A percentile compares a stretch with the other conserved stretches of the same genome.
Conservation (phyloP, 2,329 filamentous ascomycete species). For the Claviceps pazoutovae region DNA sequence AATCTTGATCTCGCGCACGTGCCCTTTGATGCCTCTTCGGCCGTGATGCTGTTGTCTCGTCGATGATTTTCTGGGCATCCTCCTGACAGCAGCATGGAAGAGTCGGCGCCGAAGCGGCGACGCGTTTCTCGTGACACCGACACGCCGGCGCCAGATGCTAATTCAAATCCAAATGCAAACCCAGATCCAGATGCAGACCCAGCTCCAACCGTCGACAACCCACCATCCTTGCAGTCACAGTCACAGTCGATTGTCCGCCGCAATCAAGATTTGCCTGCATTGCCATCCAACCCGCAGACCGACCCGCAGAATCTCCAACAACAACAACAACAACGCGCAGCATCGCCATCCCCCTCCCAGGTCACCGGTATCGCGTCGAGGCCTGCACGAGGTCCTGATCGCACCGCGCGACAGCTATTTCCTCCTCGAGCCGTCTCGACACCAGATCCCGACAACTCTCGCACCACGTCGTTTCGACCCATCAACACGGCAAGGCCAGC, state of each 20-base stretch:
- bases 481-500: conserved; percentile 8
- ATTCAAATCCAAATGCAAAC: neutral
- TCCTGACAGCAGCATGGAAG: conserved; percentile 25
- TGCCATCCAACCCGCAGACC: conserved; percentile 49
- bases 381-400: neutral
- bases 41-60: conserved; percentile 1
- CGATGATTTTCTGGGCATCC: neutral
- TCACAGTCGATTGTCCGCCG: conserved; percentile 7
- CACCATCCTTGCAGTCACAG: conserved; percentile 4
- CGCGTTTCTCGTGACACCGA: conserved; percentile 7
- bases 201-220: neutral
- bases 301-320: conserved; percentile 44
- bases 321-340: conserved; percentile 24
- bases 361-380: conserved; percentile 7
- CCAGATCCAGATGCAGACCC: neutral
- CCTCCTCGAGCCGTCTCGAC: neutral
- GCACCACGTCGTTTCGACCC: conserved; percentile 11
- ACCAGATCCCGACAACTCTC: conserved; percentile 2
- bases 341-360: conserved; percentile 20
- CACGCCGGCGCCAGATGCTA: neutral
- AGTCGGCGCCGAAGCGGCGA: conserved; percentile 42
- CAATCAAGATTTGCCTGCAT: conserved; percentile 27
- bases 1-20: neutral
- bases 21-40: neutral
- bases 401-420: neutral